These are phyloP conservation scores for Bruguiera hainesii DNA, from an alignment of 441 rosid species.

Conservation along the genomic window DNA sequence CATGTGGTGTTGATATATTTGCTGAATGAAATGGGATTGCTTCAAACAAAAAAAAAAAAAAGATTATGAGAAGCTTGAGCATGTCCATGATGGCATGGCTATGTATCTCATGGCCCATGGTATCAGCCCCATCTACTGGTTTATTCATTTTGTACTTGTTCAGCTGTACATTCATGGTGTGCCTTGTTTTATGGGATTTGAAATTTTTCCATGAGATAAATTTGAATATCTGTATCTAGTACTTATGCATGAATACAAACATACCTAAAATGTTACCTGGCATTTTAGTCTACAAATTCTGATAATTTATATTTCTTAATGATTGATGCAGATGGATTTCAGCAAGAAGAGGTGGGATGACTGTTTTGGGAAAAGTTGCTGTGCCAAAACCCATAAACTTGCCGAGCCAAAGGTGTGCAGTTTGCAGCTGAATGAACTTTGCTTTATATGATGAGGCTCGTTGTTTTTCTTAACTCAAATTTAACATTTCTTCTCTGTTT, in stretches of 20 bases:
- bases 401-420: conserved; percentile 90
- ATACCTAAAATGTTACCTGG: neutral
- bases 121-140: no score
- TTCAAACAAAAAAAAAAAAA: no score
- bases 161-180: no score
- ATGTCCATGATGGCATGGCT: no score
- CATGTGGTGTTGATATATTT: no score
- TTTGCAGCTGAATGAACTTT: conserved; percentile 15
- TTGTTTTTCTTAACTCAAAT: conserved; percentile 2
- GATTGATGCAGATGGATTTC: conserved; percentile 68
- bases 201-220: no score
- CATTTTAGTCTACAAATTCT: neutral
- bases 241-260: neutral
- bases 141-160: no score
- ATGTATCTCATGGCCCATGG: no score
- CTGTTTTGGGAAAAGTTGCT: conserved; percentile 85
- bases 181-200: no score
- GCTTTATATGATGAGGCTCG: conserved; percentile 4
- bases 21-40: no score
- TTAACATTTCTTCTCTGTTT: conserved; percentile 26
- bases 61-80: no score
- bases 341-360: conserved; percentile 88
- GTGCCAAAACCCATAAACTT: conserved; percentile 98
- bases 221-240: no score
- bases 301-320: conserved; percentile 2